Base-by-base conservation (phyloP, 1,284 basidiomycete species). In the Violaceomyces palustris region DNA sequence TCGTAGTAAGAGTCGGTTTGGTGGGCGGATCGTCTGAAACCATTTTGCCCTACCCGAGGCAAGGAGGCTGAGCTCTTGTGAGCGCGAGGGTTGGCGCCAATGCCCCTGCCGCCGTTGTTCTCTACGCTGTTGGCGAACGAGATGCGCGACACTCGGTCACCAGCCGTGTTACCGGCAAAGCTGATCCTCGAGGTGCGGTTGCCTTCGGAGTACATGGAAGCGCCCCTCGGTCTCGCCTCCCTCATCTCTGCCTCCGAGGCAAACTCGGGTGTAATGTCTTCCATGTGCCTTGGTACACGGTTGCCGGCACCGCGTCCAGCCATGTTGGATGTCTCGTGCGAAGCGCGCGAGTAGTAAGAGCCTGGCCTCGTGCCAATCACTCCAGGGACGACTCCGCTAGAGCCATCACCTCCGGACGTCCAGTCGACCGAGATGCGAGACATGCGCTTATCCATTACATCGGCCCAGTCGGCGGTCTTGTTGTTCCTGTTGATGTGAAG, bases 381-480 rank as follows among this genome's bases (percentile, higher is more conserved):
- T n/a, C n/a, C n/a, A 7, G 62, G 57, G 18, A 64, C 23, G 28
- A 64, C 48, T 18, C 67, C 67, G 21, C 46, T 52, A 17, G 58
- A 57, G 30, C 67, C 67, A 35, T 67, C 67, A 35, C 67, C 67
- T 25, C 64, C 67, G 14, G 27, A 19, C 17, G 47, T 54, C 67
- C 67, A 69, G 43, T 69, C 67, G 46, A 69, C 50, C 27, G 67
- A 69, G 45, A 69, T 66, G 28, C 65, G 52, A 42, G 50, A 56
- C 67, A 69, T 69, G 53, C 67, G 64, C 58, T 69, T 60, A 63
- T 69, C 67, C 64, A 69, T 66, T 46, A 65, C 55, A 18, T 69
- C 62, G 27, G 67, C 67, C 64, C 64, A 69, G 57, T 69, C 63
- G 35, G 62, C 67, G 28, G 62, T 65, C 60, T 69, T 69, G 64